phyloP scores from a whole-genome alignment of 768 basidiomycete species.

The Podaxis mareebaensis region DNA sequence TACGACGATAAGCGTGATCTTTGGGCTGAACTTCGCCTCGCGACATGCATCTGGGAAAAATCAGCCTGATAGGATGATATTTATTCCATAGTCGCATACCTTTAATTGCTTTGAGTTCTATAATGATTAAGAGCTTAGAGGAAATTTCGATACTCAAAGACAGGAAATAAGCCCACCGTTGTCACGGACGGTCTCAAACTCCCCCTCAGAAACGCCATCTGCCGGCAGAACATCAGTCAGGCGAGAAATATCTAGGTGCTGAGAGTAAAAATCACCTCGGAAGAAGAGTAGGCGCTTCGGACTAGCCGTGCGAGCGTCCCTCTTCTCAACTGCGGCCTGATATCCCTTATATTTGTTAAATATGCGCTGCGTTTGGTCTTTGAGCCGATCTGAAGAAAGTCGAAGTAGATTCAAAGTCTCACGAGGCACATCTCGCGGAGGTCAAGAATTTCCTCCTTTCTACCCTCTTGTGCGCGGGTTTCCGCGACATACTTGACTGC shows the following conservation, averaged over 20 bases:
- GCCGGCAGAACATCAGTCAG: conserved; percentile 20
- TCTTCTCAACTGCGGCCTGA: conserved; percentile 54
- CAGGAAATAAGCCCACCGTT: conserved; percentile 20
- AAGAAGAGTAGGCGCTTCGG: conserved; percentile 79
- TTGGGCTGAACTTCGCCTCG: conserved; percentile 52
- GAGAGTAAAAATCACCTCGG: conserved; percentile 45
- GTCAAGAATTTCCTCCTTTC: conserved; percentile 78
- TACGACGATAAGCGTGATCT: conserved; percentile 79
- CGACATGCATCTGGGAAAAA: conserved; percentile 56
- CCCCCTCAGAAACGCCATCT: conserved; percentile 59
- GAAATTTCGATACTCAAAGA: conserved; percentile 17
- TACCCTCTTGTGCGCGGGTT: conserved; percentile 64
- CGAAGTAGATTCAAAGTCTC: conserved; percentile 8
- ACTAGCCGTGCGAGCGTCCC: conserved; percentile 35
- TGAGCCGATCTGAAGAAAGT: neutral
- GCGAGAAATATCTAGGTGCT: neutral
- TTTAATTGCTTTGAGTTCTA: conserved; percentile 60
- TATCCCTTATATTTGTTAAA: conserved; percentile 61
- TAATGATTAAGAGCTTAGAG: conserved; percentile 3
- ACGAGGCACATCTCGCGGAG: conserved; percentile 67
- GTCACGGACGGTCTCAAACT: conserved; percentile 50
- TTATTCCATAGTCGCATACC: conserved; percentile 34
- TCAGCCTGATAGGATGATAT: neutral
- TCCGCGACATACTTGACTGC: conserved; percentile 71
- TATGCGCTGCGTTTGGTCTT: conserved; percentile 43